Percentiles rank a stretch among this genome's conserved stretches.
phyloP scores from a whole-genome alignment of 345 rosid species.

The Euphorbia lathyris region DNA sequence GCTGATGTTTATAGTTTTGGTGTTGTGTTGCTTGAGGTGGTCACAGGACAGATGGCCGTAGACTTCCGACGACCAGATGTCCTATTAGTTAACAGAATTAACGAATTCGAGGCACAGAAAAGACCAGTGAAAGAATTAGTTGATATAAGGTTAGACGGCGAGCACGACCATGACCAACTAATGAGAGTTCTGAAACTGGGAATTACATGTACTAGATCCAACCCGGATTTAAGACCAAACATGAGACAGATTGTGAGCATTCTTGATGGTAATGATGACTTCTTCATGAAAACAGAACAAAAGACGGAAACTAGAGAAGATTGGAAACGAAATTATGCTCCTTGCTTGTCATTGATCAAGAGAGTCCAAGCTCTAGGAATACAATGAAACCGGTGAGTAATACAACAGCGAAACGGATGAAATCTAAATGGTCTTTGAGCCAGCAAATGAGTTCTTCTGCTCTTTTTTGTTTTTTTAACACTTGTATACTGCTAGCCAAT shows the following conservation, averaged over 20 bases:
- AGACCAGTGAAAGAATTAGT: slow-evolving; percentile 52
- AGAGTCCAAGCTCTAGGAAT: slow-evolving; percentile 86
- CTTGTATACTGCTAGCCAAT: slow-evolving; percentile 14
- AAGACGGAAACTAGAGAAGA: slow-evolving; percentile 50
- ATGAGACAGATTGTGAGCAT: slow-evolving; percentile 81
- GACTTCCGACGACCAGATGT: slow-evolving; percentile 78
- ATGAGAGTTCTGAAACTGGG: slow-evolving; percentile 63
- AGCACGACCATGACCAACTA: slow-evolving; percentile 46
- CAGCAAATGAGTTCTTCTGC: slow-evolving; percentile 1
- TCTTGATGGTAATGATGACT: slow-evolving; percentile 73
- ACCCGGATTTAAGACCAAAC: slow-evolving; percentile 66
- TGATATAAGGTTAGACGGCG: slow-evolving; percentile 49
- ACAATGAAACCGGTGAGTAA: slow-evolving; percentile 38
- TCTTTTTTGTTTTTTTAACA: slow-evolving; percentile 9
- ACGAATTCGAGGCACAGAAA: slow-evolving; percentile 44
- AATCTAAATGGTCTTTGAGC: slow-evolving; percentile 4
- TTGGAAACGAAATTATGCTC: slow-evolving; percentile 59
- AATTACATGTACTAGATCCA: slow-evolving; percentile 70
- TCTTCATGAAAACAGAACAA: slow-evolving; percentile 32
- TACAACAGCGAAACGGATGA: slow-evolving; percentile 4
- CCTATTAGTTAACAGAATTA: slow-evolving; percentile 55
- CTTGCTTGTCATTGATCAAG: slow-evolving; percentile 59
- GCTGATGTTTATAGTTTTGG: slow-evolving; percentile 93
- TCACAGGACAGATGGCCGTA: slow-evolving; percentile 83
- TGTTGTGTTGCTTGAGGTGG: slow-evolving; percentile 78